Evolutionary conservation across 2,329 filamentous ascomycete species (phyloP), one percentile per base, ranked within the genome.

Genomic region (Madurella fahalii): DNA sequence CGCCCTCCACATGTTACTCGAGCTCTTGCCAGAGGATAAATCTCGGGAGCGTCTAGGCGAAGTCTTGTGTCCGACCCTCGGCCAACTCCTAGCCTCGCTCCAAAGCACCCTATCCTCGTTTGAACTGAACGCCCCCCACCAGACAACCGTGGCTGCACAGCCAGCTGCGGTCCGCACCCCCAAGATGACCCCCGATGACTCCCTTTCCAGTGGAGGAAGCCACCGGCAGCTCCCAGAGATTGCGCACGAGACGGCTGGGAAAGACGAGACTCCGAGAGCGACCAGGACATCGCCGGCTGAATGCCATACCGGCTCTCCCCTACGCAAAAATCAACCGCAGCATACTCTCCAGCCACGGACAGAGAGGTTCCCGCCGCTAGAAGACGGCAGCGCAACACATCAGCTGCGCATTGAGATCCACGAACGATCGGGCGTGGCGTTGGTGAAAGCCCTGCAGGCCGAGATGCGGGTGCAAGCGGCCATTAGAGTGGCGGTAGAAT

Each of bases 391-490:
- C 15, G 9, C 20, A 18, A 3, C 32, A 9, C 32, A 30, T 7
- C 47, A 48, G 2, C 17, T 16, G 11, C 47, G 48, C 11, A 30
- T 13, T 11, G 46, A 32, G 9, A 34, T 13, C 37, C 39, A 48
- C 31, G 31, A 39, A 12, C 37, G 41, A 5, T 37, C 53, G 4
- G 40, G 40, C 17, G 17, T 50, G n/a, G 52, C 53, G 11, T 49
- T 64, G 15, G 31, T 49, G 15, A 55, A 58, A 16, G 58, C 61
- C 12, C 42, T 64, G 11, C 59, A 58, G 2, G 59, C 61, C n/a
- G 63, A 64, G 47, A 60, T 61, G 53, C 61, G 63, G 15, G 63
- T 64, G 11, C 63, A 64, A 34, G 55, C 61, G 11, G 63, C 63
- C 20, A 63, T 64, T 31, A 58, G 61, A 13, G 61, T 64, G 9